Percentiles rank a stretch among this genome's conserved stretches.
Conservation (phyloP, 192 early-diverging fungal species). For the Backusella australiensis region DNA sequence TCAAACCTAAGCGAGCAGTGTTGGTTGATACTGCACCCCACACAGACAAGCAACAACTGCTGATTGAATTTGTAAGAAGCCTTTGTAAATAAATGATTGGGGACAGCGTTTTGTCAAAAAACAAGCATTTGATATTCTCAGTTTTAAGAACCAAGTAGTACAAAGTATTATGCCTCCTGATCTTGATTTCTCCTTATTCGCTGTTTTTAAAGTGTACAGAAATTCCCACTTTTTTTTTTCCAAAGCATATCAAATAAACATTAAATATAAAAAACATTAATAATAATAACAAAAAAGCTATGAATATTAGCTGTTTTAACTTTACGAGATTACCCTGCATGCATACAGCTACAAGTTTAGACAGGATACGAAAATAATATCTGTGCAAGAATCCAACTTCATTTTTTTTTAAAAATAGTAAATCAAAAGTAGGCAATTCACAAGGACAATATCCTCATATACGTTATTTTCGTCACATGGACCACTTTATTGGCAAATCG, state of each 20-base stretch:
- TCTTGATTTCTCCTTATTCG: neutral
- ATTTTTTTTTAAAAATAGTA: neutral
- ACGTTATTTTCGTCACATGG: neutral
- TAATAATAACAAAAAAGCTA: neutral
- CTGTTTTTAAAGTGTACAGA: neutral
- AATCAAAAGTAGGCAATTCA: neutral
- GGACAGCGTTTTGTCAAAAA: neutral
- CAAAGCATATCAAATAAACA: neutral
- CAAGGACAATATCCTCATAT: neutral
- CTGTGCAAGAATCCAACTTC: no score
- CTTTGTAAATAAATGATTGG: constrained; percentile 23
- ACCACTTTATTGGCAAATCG: neutral
- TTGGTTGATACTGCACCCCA: constrained; percentile 78
- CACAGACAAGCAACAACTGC: constrained; percentile 62
- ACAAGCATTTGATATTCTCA: neutral
- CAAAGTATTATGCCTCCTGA: neutral
- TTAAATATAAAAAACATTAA: neutral
- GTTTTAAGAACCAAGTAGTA: neutral
- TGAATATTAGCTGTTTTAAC: neutral
- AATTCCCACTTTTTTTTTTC: neutral
- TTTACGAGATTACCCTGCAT: neutral
- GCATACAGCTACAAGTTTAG: neutral
- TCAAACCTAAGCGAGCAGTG: constrained; percentile 53
- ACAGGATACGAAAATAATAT: neutral
- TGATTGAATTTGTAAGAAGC: constrained; percentile 55